phyloP scores from a whole-genome alignment of 495 filamentous ascomycete genomes.

The Neurospora discreta region DNA sequence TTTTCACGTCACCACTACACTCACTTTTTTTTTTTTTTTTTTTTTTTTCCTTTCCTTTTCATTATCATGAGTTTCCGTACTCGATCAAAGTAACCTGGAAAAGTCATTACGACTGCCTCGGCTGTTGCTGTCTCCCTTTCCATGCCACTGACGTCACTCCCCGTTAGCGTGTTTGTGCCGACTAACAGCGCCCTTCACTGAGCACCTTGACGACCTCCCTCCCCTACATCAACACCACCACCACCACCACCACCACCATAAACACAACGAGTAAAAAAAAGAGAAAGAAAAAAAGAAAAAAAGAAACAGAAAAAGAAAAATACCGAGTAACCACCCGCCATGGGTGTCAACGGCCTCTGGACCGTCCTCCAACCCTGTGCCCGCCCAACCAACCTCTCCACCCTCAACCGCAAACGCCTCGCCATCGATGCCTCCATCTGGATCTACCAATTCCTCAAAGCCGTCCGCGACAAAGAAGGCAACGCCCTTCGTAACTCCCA shows the following conservation, averaged over 20 bases:
- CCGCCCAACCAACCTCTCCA: constrained; percentile 83
- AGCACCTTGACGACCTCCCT: background rate
- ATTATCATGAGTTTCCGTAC: background rate
- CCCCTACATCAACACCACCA: background rate
- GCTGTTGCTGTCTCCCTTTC: background rate
- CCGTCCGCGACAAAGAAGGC: constrained; percentile 94
- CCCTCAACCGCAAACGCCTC: constrained; percentile 86
- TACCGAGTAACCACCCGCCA: constrained; percentile 25
- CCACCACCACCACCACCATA: background rate
- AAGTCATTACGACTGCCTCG: background rate
- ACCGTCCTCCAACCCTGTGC: constrained; percentile 86
- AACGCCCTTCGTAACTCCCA: constrained; percentile 93
- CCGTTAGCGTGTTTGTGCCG: background rate
- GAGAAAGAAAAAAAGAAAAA: too few species aligned
- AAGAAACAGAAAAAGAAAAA: too few species aligned
- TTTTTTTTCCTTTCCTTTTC: background rate
- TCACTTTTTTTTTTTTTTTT: too few species aligned
- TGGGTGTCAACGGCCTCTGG: constrained; percentile 99
- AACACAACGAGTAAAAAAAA: too few species aligned
- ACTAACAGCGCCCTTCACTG: background rate
- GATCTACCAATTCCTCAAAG: constrained; percentile 99
- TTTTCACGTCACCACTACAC: background rate
- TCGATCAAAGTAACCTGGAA: background rate
- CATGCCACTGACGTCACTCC: background rate
- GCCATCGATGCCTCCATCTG: constrained; percentile 97